Evolutionary conservation across 108 stramenopile species (phyloP), one percentile per base, ranked within the genome.

Genomic region (Fistulifera pelliculosa): DNA sequence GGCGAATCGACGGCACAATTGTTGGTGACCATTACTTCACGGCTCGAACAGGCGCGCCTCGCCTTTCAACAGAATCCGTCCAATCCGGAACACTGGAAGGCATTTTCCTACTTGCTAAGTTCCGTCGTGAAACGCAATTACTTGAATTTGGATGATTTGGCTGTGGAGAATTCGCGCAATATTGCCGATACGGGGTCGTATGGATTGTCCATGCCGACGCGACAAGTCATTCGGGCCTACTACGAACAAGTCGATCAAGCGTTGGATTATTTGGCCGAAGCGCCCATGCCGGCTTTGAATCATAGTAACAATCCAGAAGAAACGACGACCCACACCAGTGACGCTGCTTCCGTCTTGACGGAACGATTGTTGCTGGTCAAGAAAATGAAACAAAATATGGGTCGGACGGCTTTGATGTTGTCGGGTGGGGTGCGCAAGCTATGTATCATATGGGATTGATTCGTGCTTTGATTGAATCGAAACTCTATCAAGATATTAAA

Each of bases 391-490:
- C 85, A 87, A 55, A 90, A 85, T 70, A 78, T 90, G 65, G 94
- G 94, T 17, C 78, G 78, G 18, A 89, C 94, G 22, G 91, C 91
- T 17, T 64, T 95, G 52, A 91, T 90, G 87, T 59, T 95, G 8
- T 81, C 79, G 16, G 94, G 94, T 41, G 94, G 94, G 94, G 94
- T 35, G 87, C 90, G 2, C 87, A 90, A 48, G 86, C 91, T 24
- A 95, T 95, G 94, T 95, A 95, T 59, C 94, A 95, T 61, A 53
- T 90, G 5, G 94, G 94, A 19, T 81, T 87, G 16, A 76, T 95
- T 27, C 81, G 85, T 48, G 90, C 89, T 27, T 58, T 95, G 21
- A 75, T 93, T 19, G 83, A 93, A 38, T 66, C 75, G 0, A 71
- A 74, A 38, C 47, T 87, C 1, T 95, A 92, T 57, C 66, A 89